Base-by-base conservation (phyloP, 2,329 filamentous ascomycete species). In the Colletotrichum acutatum region DNA sequence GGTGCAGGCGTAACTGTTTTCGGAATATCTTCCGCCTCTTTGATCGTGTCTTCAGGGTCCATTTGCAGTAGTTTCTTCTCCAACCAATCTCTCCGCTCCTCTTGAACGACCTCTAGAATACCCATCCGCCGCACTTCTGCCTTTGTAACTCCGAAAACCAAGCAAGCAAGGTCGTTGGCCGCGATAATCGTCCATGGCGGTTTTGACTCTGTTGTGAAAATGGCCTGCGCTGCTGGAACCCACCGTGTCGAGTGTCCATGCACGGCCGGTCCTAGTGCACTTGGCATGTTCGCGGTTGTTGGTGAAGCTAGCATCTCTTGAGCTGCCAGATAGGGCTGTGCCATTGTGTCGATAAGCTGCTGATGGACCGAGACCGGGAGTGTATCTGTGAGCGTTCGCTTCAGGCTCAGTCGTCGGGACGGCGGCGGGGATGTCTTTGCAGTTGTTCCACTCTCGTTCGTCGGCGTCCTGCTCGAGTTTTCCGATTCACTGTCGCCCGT, bases 101-200 rank as follows among this genome's bases (percentile, higher is more conserved):
- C 91, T 82, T 96, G 94, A 22, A 99, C 95, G 34, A 99, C 95
- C 80, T 98, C 95, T 71, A 99, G 84, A 69, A 99, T 98, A 60
- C 97, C 96, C 86, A 98, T 91, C 80, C 95, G 98, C 68, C 95
- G 91, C 28, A 99, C 94, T 82, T 99, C 97, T 5, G 94, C 94
- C 79, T 95, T 94, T n/a, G 95, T 98, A 11, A 99, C 95, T n/a
- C 97, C 97, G 84, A 98, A 99, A n/a, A 98, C 93, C 56, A 99
- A 87, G 82, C 97, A 99, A 22, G 97, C 97, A 61, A 99, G 87
- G 80, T 99, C 97, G 80, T 99, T 99, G 62, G 97, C 97, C 3
- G 97, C 94, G 66, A 98, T 90, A 72, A 99, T 98, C 1, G 96
- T 99, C 94, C 95, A 99, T 3, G 96, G 97, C 9, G 94, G 90